These are phyloP conservation scores for Lentinula aciculospora DNA, from an alignment of 768 basidiomycete species.

Conservation along the genomic window DNA sequence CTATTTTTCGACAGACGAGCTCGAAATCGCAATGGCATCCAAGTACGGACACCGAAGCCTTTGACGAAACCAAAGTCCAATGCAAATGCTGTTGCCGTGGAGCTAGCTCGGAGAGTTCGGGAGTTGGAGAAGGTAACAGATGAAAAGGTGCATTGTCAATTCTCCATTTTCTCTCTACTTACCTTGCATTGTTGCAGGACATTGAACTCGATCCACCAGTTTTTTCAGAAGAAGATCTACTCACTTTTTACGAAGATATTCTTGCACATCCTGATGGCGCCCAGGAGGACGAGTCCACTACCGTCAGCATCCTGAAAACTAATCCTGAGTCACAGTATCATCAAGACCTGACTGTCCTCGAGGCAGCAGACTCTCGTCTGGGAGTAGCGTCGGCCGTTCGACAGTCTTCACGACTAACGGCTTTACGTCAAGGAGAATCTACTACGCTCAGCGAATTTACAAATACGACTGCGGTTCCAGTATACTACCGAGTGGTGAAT, in stretches of 20 bases:
- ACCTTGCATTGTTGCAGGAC: conserved; percentile 18
- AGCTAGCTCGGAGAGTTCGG: conserved; percentile 30
- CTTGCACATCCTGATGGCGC: conserved; percentile 22
- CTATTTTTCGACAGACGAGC: no score
- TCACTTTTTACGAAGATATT: conserved; percentile 38
- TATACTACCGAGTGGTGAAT: background rate
- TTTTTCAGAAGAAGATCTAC: conserved; percentile 38
- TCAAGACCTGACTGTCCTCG: conserved; percentile 29
- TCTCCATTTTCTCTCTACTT: background rate
- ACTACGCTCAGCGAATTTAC: no score
- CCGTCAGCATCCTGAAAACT: no score
- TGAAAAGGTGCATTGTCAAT: conserved; percentile 25
- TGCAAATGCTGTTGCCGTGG: conserved; percentile 10
- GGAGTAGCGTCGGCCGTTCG: conserved; percentile 1
- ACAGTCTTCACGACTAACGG: background rate
- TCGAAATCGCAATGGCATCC: background rate
- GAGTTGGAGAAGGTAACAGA: conserved; percentile 29
- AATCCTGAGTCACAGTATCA: conserved; percentile 18
- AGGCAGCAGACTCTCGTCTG: conserved; percentile 28
- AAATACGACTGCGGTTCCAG: background rate
- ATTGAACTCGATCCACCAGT: conserved; percentile 23
- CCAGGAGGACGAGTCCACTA: conserved; percentile 8
- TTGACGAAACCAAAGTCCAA: conserved; percentile 10
- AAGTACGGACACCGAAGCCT: background rate
- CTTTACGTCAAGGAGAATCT: no score